Base-by-base conservation (phyloP, 148 eudicot species). In the Heliamphora exappendiculata region DNA sequence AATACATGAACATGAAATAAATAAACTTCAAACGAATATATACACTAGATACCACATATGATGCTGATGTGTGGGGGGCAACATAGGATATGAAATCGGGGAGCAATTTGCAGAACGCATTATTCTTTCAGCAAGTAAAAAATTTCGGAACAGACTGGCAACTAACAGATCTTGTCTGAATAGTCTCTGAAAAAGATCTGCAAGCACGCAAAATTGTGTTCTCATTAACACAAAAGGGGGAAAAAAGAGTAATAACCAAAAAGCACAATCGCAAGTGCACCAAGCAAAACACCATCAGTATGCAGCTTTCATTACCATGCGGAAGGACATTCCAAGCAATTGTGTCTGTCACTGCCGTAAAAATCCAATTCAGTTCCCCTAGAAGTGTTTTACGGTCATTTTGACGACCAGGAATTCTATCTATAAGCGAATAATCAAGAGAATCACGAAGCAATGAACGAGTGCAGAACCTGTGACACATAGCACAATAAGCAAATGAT, bases 271-370 rank as follows among this genome's bases (percentile, higher is more conserved):
- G 76, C 26, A 53, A 54, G 5, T 22, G 49, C 70, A 66, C 45
- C 70, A 71, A 3, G 34, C 0, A 1, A 45, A 36, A 55, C n/a
- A 49, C 49, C 62, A 45, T 19, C 53, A 60, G 31, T 34, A 50
- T 31, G 49, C 26, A 37, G 51, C 22, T 26, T 50, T 63, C 57
- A 24, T 20, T 89, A 96, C 99, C 98, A 83, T 88, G 97, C 31
- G 99, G 99, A 31, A 96, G 93, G 79, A 96, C 97, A 87, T 93
- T 96, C 99, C 99, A 96, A 69, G 99, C 99, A 85, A 96, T 93
- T 74, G 99, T 96, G 79, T 96, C 98, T 1, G 99, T 96, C 41
- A 96, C 91, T 28, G 99, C 98, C 8, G 97, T 90, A 71, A 93
- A 96, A 78, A 96, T 96, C 99, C 99, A 96, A 77, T 96, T 96